Evolutionary conservation across 2,329 filamentous ascomycete species (phyloP).

Genomic region (Colletotrichum plurivorum): DNA sequence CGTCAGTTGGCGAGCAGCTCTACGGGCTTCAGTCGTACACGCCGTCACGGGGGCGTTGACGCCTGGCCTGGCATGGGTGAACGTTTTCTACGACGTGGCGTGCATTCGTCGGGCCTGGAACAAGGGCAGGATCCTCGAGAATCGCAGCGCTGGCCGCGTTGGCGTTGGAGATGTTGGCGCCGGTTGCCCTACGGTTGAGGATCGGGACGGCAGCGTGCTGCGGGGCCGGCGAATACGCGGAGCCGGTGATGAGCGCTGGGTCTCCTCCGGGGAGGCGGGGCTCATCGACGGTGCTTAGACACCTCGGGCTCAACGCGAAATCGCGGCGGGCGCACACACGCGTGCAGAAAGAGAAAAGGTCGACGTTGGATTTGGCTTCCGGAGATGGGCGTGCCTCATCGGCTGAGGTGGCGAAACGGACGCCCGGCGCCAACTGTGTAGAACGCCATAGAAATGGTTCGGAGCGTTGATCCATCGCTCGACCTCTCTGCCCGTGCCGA

Average conservation of each 20-base stretch:
- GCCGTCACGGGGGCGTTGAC: slow-evolving; percentile 55
- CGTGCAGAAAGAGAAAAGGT: slow-evolving; percentile 4
- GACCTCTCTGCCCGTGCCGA: no score
- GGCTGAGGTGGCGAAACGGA: slow-evolving; percentile 1
- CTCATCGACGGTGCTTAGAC: no score
- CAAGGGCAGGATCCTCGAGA: slow-evolving; percentile 58
- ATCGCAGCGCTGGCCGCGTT: slow-evolving; percentile 42
- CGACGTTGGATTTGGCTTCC: neutral
- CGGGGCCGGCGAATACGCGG: slow-evolving; percentile 5
- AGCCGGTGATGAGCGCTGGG: neutral
- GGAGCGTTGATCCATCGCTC: no score
- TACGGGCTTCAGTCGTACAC: slow-evolving; percentile 48
- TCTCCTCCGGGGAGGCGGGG: neutral
- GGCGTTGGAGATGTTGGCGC: no score
- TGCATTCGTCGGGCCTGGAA: slow-evolving; percentile 58
- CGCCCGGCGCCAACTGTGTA: no score
- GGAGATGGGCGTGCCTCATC: neutral
- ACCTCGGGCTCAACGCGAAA: slow-evolving; percentile 16
- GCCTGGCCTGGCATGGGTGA: slow-evolving; percentile 40
- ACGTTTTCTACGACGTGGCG: slow-evolving; percentile 49
- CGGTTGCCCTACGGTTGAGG: no score
- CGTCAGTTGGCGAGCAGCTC: slow-evolving; percentile 56
- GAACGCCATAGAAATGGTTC: no score
- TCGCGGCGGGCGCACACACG: slow-evolving; percentile 15
- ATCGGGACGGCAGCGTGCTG: slow-evolving; percentile 12